These are phyloP conservation scores for Colletotrichum eleusines DNA, from an alignment of 2,329 filamentous ascomycete genomes.

Conservation along the genomic window DNA sequence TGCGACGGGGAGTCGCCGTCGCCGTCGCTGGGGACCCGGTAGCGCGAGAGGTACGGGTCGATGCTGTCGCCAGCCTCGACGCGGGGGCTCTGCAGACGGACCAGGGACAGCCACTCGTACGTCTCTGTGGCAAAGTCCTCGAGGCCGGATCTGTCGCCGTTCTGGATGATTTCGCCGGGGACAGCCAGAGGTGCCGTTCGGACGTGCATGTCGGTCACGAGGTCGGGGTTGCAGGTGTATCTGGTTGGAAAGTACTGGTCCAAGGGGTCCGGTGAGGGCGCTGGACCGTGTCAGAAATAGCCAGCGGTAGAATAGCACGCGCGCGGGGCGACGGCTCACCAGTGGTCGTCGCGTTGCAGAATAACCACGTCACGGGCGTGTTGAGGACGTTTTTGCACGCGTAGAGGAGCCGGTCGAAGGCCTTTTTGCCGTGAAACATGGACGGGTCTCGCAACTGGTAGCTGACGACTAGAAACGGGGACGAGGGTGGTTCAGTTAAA, in stretches of 20 bases:
- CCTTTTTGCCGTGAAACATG: constrained; percentile 87
- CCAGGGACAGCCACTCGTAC: constrained; percentile 82
- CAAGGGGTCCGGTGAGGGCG: constrained; percentile 63
- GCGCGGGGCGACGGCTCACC: constrained; percentile 49
- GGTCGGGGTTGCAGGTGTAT: constrained; percentile 53
- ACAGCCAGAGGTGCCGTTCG: constrained; percentile 50
- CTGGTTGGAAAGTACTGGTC: constrained; percentile 57
- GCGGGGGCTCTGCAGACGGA: constrained; percentile 74
- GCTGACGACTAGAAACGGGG: constrained; percentile 72
- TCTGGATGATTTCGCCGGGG: constrained; percentile 47
- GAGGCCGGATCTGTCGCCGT: constrained; percentile 61
- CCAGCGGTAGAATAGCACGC: constrained; percentile 27
- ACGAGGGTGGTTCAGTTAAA: constrained; percentile 47
- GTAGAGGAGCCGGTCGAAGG: constrained; percentile 82
- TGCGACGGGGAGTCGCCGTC: constrained; percentile 41
- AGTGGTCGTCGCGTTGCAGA: constrained; percentile 70
- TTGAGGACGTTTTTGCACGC: constrained; percentile 83
- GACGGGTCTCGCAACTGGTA: constrained; percentile 78
- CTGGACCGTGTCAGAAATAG: constrained; percentile 51
- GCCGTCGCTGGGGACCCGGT: constrained; percentile 64
- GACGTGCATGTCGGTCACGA: constrained; percentile 47
- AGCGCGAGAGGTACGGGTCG: constrained; percentile 78
- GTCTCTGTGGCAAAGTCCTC: constrained; percentile 73
- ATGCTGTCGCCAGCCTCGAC: constrained; percentile 68
- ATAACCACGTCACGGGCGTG: constrained; percentile 79